phyloP scores from a whole-genome alignment of 352 stramenopile genomes.

The Peronospora farinosa region DNA sequence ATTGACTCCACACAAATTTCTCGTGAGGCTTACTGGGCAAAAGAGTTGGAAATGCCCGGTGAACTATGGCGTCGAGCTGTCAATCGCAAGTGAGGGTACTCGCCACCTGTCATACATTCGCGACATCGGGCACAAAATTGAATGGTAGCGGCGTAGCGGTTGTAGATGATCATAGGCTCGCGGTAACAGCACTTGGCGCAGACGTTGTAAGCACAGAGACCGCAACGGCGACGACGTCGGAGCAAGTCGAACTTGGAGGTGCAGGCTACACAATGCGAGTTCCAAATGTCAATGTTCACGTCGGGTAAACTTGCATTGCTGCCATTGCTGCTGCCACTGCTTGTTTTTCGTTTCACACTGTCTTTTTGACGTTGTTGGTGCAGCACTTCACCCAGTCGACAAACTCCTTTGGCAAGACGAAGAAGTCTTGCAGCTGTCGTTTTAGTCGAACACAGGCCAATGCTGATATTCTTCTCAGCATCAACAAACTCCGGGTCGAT shows the following conservation, averaged over 20 bases:
- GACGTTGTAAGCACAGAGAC: conserved; percentile 32
- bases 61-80: conserved; percentile 27
- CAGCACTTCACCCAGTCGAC: conserved; percentile 24
- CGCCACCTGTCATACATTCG: conserved; percentile 31
- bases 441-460: conserved; percentile 22
- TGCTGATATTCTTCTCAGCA: conserved; percentile 2
- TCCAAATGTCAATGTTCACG: conserved; percentile 16
- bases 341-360: conserved; percentile 5
- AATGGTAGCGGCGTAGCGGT: conserved; percentile 29
- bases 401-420: conserved; percentile 28
- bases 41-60: conserved; percentile 21
- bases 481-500: conserved; percentile 14
- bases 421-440: conserved; percentile 24
- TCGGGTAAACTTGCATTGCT: background rate
- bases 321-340: background rate
- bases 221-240: conserved; percentile 24
- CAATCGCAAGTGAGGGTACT: conserved; percentile 32
- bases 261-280: conserved; percentile 35
- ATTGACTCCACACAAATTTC: too few species aligned
- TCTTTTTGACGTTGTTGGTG: conserved; percentile 18
- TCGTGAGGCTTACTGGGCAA: background rate
- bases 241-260: conserved; percentile 31
- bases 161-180: conserved; percentile 38
- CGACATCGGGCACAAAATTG: conserved; percentile 33
- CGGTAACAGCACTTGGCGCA: conserved; percentile 31